These are phyloP conservation scores for Cochlearia excelsa DNA, from an alignment of 345 rosid genomes.

Conservation along the genomic window DNA sequence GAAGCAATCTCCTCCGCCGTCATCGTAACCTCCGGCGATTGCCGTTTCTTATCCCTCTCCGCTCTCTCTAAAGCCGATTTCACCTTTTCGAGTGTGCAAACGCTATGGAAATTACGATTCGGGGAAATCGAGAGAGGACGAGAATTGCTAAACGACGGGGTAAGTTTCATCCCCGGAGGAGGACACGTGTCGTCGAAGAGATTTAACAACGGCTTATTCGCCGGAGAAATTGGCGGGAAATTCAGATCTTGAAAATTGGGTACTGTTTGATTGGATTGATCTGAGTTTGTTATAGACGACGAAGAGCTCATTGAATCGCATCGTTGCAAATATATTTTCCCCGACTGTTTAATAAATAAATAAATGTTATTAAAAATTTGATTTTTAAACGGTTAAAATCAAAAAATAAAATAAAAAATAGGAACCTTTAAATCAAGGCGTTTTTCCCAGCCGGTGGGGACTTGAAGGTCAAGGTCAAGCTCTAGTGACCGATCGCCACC, in stretches of 20 bases:
- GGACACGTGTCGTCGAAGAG: slow-evolving; percentile 44
- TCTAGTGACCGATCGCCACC: slow-evolving; percentile 56
- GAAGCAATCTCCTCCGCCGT: slow-evolving; percentile 14
- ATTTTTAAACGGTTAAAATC: no score
- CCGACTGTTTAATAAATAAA: slow-evolving; percentile 55
- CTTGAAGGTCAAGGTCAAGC: slow-evolving; percentile 85
- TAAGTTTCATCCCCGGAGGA: slow-evolving; percentile 41
- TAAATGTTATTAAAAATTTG: no score
- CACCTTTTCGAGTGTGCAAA: slow-evolving; percentile 85
- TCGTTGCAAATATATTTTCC: slow-evolving; percentile 71
- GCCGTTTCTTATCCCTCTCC: slow-evolving; percentile 56
- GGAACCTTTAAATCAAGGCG: slow-evolving; percentile 82
- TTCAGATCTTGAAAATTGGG: slow-evolving; percentile 64
- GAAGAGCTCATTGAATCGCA: slow-evolving; percentile 49
- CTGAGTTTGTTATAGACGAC: slow-evolving; percentile 40
- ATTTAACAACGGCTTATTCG: slow-evolving; percentile 38
- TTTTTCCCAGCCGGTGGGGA: slow-evolving; percentile 86
- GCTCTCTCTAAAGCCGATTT: slow-evolving; percentile 77
- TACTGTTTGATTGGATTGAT: slow-evolving; percentile 46
- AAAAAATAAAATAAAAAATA: background rate
- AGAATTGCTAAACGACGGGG: slow-evolving; percentile 4
- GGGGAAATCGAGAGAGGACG: slow-evolving; percentile 35
- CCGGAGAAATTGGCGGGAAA: slow-evolving; percentile 44
- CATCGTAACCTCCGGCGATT: slow-evolving; percentile 27
- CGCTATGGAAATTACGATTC: slow-evolving; percentile 54